Evolutionary conservation across 768 basidiomycete genomes (phyloP).

Genomic region (Rhodocollybia butyracea): DNA sequence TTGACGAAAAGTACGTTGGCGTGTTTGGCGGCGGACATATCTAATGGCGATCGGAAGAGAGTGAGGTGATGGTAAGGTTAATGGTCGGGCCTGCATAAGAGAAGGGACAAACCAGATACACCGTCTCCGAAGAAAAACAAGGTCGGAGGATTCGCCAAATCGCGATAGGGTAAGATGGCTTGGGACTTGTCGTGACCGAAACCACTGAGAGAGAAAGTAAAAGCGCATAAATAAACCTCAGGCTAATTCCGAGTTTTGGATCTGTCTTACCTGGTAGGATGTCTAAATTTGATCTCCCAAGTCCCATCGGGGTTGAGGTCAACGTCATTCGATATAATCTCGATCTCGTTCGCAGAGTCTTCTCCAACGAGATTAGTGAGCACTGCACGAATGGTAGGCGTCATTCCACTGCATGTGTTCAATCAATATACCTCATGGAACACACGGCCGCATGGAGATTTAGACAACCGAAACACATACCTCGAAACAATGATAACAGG

Average conservation of each 20-base stretch:
- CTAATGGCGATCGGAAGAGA: no score
- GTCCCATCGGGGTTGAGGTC: constrained; percentile 56
- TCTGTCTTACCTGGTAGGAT: constrained; percentile 80
- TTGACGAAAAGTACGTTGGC: constrained; percentile 97
- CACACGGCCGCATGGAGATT: background rate
- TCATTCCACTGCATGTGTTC: constrained; percentile 77
- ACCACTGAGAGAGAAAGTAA: constrained; percentile 39
- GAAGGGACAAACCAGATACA: constrained; percentile 68
- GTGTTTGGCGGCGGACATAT: constrained; percentile 88
- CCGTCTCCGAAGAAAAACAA: constrained; percentile 99
- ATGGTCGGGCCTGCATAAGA: background rate
- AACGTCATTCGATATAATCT: constrained; percentile 94
- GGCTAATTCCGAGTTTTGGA: no score
- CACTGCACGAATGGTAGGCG: constrained; percentile 88
- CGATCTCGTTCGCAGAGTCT: constrained; percentile 69
- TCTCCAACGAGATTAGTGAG: constrained; percentile 78
- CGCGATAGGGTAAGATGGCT: constrained; percentile 89
- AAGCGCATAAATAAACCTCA: background rate
- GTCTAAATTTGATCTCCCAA: constrained; percentile 85
- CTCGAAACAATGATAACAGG: constrained; percentile 94
- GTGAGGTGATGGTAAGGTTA: background rate
- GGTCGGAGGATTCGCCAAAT: constrained; percentile 64
- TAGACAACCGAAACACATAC: constrained; percentile 29
- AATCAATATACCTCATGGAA: no score
- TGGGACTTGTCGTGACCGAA: constrained; percentile 97